Conservation (phyloP, 2,329 filamentous ascomycete species). For the Iodosphaeria phyllophila region DNA sequence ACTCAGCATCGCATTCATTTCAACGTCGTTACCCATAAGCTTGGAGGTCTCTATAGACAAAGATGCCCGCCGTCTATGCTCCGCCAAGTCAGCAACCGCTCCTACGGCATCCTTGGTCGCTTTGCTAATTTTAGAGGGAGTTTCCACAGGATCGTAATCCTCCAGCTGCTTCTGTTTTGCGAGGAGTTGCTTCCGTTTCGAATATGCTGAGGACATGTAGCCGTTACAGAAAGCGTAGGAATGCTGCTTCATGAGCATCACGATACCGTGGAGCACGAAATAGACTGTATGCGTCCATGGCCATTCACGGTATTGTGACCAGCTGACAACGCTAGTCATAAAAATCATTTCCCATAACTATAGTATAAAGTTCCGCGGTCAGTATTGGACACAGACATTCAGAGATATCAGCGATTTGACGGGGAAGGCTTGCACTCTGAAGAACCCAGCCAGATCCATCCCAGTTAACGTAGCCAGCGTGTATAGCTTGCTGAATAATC, state of each 20-base stretch:
- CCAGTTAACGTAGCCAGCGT: slow-evolving; percentile 46
- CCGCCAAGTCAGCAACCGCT: slow-evolving; percentile 25
- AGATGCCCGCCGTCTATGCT: too few relatives aligned
- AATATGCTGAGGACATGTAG: slow-evolving; percentile 43
- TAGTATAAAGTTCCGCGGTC: neutral
- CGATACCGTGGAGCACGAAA: slow-evolving; percentile 25
- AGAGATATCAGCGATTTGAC: neutral
- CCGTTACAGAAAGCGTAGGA: slow-evolving; percentile 68
- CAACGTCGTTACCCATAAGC: too few relatives aligned
- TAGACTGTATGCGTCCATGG: slow-evolving; percentile 67
- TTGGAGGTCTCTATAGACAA: too few relatives aligned
- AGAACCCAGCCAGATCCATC: slow-evolving; percentile 51
- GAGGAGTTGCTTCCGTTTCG: slow-evolving; percentile 24
- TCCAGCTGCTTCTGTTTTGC: slow-evolving; percentile 37
- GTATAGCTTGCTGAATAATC: slow-evolving; percentile 41
- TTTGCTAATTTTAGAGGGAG: slow-evolving; percentile 22
- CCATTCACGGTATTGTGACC: slow-evolving; percentile 56
- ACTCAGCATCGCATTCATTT: too few relatives aligned
- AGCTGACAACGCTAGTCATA: slow-evolving; percentile 39
- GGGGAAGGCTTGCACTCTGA: slow-evolving; percentile 34
- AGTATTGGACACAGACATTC: too few relatives aligned
- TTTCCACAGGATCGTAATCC: slow-evolving; percentile 24
- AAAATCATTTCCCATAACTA: slow-evolving; percentile 51
- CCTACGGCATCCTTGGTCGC: slow-evolving; percentile 19
- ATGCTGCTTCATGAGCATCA: slow-evolving; percentile 74